phyloP scores from a whole-genome alignment of 345 rosid species.

The Durio zibethinus region DNA sequence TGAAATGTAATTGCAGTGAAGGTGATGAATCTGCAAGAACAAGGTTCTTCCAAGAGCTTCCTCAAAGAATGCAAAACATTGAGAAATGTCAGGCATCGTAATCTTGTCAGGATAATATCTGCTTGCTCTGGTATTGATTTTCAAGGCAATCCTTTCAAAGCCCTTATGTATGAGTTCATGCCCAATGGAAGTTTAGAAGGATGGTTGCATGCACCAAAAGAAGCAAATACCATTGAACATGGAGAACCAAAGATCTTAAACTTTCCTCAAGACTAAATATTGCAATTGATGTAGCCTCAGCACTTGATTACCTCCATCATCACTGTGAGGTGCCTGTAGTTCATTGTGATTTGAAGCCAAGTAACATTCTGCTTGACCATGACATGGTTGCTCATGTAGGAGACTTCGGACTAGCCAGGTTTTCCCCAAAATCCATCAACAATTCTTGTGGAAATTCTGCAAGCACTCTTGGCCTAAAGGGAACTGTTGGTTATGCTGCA shows the following conservation, averaged over 20 bases:
- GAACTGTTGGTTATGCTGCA: slow-evolving; percentile 40
- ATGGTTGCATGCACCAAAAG: background rate
- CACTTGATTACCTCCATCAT: slow-evolving; percentile 32
- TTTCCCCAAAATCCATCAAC: background rate
- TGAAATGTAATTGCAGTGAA: background rate
- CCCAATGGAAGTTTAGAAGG: background rate
- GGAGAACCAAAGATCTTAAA: slow-evolving; percentile 13
- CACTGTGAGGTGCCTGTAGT: slow-evolving; percentile 15
- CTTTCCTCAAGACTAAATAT: slow-evolving; percentile 32
- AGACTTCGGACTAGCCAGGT: slow-evolving; percentile 32
- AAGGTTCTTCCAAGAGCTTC: slow-evolving; percentile 4
- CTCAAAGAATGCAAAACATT: background rate
- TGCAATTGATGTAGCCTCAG: slow-evolving; percentile 31
- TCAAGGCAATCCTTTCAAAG: slow-evolving; percentile 12
- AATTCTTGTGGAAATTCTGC: slow-evolving; percentile 7
- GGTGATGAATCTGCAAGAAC: background rate
- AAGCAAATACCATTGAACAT: background rate
- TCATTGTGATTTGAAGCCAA: slow-evolving; percentile 49
- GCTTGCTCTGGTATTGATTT: slow-evolving; percentile 3
- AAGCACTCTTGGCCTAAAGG: slow-evolving; percentile 33
- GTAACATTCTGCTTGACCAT: slow-evolving; percentile 38
- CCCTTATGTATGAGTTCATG: slow-evolving; percentile 17
- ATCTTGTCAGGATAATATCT: slow-evolving; percentile 8
- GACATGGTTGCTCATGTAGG: slow-evolving; percentile 26
- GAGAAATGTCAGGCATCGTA: background rate